Evolutionary conservation across 169 alveolate genomes (phyloP), one percentile per base, ranked within the genome.

Genomic region (Cytauxzoon felis): DNA sequence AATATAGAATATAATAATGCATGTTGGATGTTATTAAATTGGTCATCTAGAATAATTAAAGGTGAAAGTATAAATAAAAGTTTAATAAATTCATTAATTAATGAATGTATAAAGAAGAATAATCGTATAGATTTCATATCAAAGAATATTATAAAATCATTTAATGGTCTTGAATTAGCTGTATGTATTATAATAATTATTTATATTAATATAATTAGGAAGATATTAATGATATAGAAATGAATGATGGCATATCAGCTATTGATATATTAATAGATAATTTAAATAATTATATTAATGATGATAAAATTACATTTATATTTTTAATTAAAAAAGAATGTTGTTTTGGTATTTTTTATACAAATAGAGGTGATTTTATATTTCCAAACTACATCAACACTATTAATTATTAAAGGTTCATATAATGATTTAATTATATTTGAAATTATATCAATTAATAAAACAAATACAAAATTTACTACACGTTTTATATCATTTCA

Each of bases 31-130:
- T 54, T 45, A 23, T 65, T 73, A 16, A n/a, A 78, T 1, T 73
- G 84, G 84, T 60, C 58, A 0, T 61, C 84, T 5, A 73, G 48
- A 34, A 61, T 73, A 21, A 42, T 47, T 1, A 73, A 53, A 29
- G 84, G 84, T 9, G 84, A 63, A 63, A 54, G 48, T 21, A 38
- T 73, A 7, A 73, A 57, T 16, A 41, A 59, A n/a, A 19, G 59
- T 26, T 36, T 73, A 53, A 23, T 73, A 9, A 43, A 73, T 30
- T 29, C 50, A 29, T 53, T 73, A 11, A 38, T 63, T 24, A 27
- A 23, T 21, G 79, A 73, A 8, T 67, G 76, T 4, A 32, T 30
- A n/a, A 26, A 24, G 11, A 26, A 52, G 49, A 52, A 63, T 29
- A 50, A 73, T 47, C 13, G 50, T 26, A 19, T 73, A 0, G 58